Conservation (phyloP, 1,284 basidiomycete genomes). For the Xerocomus minutiporus region DNA sequence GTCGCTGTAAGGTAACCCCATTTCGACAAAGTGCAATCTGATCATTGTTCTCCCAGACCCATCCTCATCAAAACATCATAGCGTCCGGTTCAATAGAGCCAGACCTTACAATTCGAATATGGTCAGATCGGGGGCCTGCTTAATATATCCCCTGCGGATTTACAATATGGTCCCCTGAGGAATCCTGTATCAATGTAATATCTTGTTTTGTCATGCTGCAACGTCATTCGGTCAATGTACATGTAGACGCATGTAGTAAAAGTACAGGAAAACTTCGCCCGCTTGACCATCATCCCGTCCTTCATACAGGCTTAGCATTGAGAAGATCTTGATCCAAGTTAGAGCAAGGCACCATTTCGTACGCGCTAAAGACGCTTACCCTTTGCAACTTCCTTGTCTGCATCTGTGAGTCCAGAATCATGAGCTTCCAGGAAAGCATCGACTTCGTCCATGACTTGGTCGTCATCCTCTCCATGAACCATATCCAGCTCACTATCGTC, state of each 20-base stretch:
- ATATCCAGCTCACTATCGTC: slow-evolving; percentile 68
- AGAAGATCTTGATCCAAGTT: slow-evolving; percentile 47
- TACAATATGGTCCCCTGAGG: neutral
- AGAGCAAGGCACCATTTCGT: neutral
- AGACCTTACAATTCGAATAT: slow-evolving; percentile 74
- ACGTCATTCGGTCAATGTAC: slow-evolving; percentile 7
- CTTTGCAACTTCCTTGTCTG: slow-evolving; percentile 79
- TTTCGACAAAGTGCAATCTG: slow-evolving; percentile 3
- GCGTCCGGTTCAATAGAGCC: slow-evolving; percentile 80
- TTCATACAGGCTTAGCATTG: slow-evolving; percentile 54
- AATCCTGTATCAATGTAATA: slow-evolving; percentile 12
- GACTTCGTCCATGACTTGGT: slow-evolving; percentile 87
- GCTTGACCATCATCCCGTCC: neutral
- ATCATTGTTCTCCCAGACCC: slow-evolving; percentile 48
- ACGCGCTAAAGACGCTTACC: slow-evolving; percentile 39
- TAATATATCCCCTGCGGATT: slow-evolving; percentile 9
- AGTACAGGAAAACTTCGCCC: slow-evolving; percentile 8
- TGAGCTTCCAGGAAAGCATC: slow-evolving; percentile 91
- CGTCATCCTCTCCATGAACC: slow-evolving; percentile 62
- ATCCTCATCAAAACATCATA: slow-evolving; percentile 78
- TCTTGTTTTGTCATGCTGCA: slow-evolving; percentile 5
- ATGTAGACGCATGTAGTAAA: slow-evolving; percentile 13
- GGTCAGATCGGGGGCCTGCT: slow-evolving; percentile 53
- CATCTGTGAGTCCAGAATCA: slow-evolving; percentile 81
- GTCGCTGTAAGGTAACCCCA: slow-evolving; percentile 50